Evolutionary conservation across 768 basidiomycete species (phyloP), one percentile per base, ranked within the genome.

Genomic region (Leccinum sublutescens): DNA sequence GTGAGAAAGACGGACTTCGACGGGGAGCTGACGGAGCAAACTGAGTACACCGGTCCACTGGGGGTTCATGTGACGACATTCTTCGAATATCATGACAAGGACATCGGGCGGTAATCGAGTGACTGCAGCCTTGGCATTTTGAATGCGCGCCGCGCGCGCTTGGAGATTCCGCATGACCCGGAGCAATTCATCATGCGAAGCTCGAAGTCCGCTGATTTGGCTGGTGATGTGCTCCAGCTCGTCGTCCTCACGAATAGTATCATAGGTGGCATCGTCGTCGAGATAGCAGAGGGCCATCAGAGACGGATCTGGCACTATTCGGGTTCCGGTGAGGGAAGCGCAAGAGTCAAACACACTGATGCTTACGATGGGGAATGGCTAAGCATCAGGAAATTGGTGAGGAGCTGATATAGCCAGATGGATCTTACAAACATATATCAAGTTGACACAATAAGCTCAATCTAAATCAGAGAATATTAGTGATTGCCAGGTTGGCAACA

Each of bases 1-100:
- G 49, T 73, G 71, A 34, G 77, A 74, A 27, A 77, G 56, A 31
- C 71, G 72, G 34, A 73, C 64, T 58, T 73, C 73, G 55, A 73
- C 33, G 31, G 73, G 73, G n/a, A 65, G 66, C 52, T 74, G 72
- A 50, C 67, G 71, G 34, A 74, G 72, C 9, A 71, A 63, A 55
- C 64, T 66, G 48, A 71, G 72, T 14, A 74, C 67, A n/a, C 71
- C 71, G 14, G 63, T 54, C 69, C 73, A 72, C 56, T 72, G 72
- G 25, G 71, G 70, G 47, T 67, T 71, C 27, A 66, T 57, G 57
- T 74, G 71, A 52, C 68, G 65, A 49, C 68, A 71, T 29, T 71
- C 71, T 54, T 73, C 68, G 27, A 73, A 73, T 54, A 73, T 66
- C 63, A 73, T 63, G 40, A 69, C 64, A 34, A 73, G 73, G 27